These are phyloP conservation scores for Mortierella sp. DNA, from an alignment of 371 early-diverging fungal genomes.

Conservation along the genomic window DNA sequence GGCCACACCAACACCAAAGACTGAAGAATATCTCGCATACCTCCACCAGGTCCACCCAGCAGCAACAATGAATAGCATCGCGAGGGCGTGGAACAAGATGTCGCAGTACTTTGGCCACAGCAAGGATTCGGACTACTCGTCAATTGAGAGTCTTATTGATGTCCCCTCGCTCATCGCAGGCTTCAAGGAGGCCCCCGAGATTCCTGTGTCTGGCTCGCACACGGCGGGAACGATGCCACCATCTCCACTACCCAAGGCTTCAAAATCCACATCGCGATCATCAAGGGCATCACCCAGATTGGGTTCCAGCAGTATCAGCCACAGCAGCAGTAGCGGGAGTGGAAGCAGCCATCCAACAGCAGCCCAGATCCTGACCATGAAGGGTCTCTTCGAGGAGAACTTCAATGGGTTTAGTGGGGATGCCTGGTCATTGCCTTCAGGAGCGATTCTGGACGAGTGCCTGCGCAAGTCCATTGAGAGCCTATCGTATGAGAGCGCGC, in stretches of 20 bases:
- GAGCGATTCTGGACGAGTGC: conserved; percentile 20
- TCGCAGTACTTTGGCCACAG: conserved; percentile 13
- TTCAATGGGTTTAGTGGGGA: conserved; percentile 17
- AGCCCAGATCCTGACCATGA: conserved; percentile 12
- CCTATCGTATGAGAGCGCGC: conserved; percentile 19
- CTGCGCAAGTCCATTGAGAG: conserved; percentile 6
- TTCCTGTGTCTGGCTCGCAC: conserved; percentile 1
- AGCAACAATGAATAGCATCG: conserved; percentile 1
- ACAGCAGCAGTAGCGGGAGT: conserved; percentile 4
- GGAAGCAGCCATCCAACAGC: conserved; percentile 5
- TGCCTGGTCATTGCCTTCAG: conserved; percentile 20
- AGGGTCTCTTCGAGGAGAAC: conserved; percentile 20
- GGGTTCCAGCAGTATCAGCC: background rate
- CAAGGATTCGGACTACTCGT: conserved; percentile 3
- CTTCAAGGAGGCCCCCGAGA: conserved; percentile 14
- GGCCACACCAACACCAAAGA: conserved; percentile 16
- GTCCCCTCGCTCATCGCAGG: conserved; percentile 15
- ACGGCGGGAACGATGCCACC: conserved; percentile 7
- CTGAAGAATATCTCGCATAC: conserved; percentile 11
- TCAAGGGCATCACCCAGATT: conserved; percentile 5
- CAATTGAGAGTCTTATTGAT: conserved; percentile 9
- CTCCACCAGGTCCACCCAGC: conserved; percentile 3
- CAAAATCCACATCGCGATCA: background rate
- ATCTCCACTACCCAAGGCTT: conserved; percentile 8
- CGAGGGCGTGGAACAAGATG: conserved; percentile 15